These are phyloP conservation scores for Trametes punicea DNA, from an alignment of 768 basidiomycete genomes.

Conservation along the genomic window DNA sequence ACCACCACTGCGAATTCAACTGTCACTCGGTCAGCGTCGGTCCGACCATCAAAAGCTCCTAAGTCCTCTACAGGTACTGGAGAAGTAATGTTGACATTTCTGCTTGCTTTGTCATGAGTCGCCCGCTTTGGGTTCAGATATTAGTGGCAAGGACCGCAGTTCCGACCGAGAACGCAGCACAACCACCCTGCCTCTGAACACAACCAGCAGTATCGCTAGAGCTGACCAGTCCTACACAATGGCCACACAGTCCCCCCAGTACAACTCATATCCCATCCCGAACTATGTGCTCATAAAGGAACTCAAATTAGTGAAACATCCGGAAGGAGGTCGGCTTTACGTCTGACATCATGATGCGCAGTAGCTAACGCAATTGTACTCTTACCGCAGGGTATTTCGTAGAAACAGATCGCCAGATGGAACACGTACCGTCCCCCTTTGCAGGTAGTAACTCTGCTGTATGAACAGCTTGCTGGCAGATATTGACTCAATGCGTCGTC, in stretches of 20 bases:
- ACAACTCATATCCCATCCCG: constrained; percentile 26
- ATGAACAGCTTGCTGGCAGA: too few relatives aligned
- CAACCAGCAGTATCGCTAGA: background rate
- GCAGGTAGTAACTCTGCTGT: constrained; percentile 24
- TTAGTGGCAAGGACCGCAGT: too few relatives aligned
- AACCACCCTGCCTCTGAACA: too few relatives aligned
- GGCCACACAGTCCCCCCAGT: background rate
- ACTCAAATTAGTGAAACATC: constrained; percentile 29
- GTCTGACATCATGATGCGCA: too few relatives aligned
- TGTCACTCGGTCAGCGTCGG: too few relatives aligned
- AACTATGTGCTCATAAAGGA: constrained; percentile 28
- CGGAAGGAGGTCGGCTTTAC: constrained; percentile 28
- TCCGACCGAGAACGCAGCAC: too few relatives aligned
- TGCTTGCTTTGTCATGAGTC: background rate
- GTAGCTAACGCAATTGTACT: too few relatives aligned
- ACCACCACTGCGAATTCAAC: too few relatives aligned
- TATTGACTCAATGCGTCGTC: background rate
- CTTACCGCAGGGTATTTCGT: constrained; percentile 32
- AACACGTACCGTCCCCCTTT: constrained; percentile 32
- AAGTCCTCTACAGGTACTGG: too few relatives aligned
- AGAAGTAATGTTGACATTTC: too few relatives aligned
- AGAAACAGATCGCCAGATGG: constrained; percentile 34
- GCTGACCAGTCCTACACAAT: background rate
- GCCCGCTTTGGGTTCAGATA: too few relatives aligned
- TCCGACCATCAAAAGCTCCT: too few relatives aligned